Evolutionary conservation across 345 rosid species (phyloP), one percentile per base, ranked within the genome.

Genomic region (Turnera subulata): DNA sequence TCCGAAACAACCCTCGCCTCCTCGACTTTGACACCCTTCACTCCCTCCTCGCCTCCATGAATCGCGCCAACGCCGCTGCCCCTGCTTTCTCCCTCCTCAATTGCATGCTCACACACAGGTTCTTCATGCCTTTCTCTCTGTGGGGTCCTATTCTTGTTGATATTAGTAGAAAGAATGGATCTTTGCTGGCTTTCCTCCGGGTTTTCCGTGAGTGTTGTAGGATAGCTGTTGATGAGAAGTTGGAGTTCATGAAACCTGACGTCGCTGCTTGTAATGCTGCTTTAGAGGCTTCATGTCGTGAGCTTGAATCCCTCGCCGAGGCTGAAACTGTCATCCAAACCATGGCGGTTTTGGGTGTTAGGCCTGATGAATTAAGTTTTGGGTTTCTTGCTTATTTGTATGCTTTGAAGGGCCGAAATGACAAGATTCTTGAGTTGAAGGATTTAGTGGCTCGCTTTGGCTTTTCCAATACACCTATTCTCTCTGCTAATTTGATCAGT

Each of bases 341-440:
- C 15, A 86, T 89, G 93, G 78, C 97, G 2, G 75, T 83, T 60
- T 70, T 89, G 64, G 81, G 83, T 49, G 65, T 85, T 66, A 78
- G 72, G 80, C 99, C 96, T 52, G 78, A 85, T 64, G 96, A 83
- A 56, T 70, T 37, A 1, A 84, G 84, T 62, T 83, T 92, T 54
- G 96, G 94, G 54, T 83, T 78, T 73, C 91, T 93, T 58, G 82
- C 80, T 64, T 89, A 93, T 67, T 66, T 93, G 67, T 89, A 84
- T 76, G 96, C 96, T n/a, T 55, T 82, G 6, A 83, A 87, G 55
- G 99, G 91, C 54, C 72, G 78, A 45, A 42, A 55, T 45, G 82
- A 80, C 53, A 93, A 85, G 83, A 75, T 87, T 21, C 37, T 21
- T 7, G 94, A 93, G 75, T 68, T 93, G 39, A 79, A 87, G 65